Evolutionary conservation across 352 stramenopile genomes (phyloP), one percentile per base, ranked within the genome.

Genomic region (Blastocystis sp.): DNA sequence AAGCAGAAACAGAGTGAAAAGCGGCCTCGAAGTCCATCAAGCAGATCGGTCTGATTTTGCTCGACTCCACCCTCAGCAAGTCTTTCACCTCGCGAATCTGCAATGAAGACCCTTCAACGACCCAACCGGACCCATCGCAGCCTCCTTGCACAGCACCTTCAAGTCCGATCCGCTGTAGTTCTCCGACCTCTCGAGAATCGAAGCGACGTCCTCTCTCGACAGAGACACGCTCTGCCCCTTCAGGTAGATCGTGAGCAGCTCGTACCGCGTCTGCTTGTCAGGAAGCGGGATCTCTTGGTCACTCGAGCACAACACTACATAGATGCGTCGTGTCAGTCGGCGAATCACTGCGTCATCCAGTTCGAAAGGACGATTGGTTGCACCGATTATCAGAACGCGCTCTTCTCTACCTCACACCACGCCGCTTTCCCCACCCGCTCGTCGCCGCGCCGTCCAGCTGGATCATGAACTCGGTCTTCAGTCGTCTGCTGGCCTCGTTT

Each of bases 401-500:
- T 96, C 94, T 53, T 91, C 79, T 0, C 91, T 80, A 39, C 75
- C 59, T 61, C 53, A 0, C 92, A 94, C 0, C 92, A 82, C 15
- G 92, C 95, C 9, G 93, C 50, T 59, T 59, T 0, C 50, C 20
- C 93, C 77, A 91, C 92, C 92, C 87, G 3, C 91, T 93, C 11
- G 93, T 95, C 0, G 92, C 91, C 0, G 93, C 92, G 50, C 94
- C 94, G 80, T 96, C 93, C 2, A 96, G 87, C 87, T 96, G 93
- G 0, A 92, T 95, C 76, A 96, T 94, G 89, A 96, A 96, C 93
- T 96, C 94, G 87, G 95, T 96, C 90, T 96, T 96, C 47, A 96
- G 93, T 68, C 94, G 91, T 55, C 94, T 90, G 75, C 93, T 95
- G 43, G 93, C 93, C 9, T 96, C 94, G 73, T 96, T 94, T 89